A percentile compares a stretch with the other conserved stretches of the same genome.
These are phyloP conservation scores for Hanseniaspora sp. DNA, from an alignment of 1,139 yeast species.

Conservation along the genomic window DNA sequence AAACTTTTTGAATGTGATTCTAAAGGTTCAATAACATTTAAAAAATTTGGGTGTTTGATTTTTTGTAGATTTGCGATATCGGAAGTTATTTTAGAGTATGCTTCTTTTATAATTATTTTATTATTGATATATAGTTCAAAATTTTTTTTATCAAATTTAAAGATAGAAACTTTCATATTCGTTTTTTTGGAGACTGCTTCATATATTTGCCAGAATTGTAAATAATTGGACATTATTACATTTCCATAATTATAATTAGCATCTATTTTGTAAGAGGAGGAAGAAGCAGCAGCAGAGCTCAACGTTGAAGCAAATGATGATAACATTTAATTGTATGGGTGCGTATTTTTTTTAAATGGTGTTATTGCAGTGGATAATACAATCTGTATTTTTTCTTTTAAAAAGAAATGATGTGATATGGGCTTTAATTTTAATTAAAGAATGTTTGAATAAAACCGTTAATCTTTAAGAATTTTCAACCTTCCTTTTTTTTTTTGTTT, in stretches of 20 bases:
- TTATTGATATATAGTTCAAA: constrained; percentile 47
- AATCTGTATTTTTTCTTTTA: neutral
- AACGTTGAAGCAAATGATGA: constrained; percentile 12
- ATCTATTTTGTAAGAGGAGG: constrained; percentile 8
- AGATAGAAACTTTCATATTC: constrained; percentile 51
- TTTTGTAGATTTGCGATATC: constrained; percentile 66
- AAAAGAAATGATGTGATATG: too few species aligned
- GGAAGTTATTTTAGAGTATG: constrained; percentile 39
- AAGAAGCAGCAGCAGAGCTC: neutral
- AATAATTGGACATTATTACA: neutral
- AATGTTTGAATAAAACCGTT: too few species aligned
- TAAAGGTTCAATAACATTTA: constrained; percentile 72
- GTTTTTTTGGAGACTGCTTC: constrained; percentile 60
- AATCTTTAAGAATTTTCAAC: too few species aligned
- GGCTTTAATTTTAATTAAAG: too few species aligned
- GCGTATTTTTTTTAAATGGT: neutral
- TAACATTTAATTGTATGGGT: neutral
- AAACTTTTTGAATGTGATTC: constrained; percentile 75
- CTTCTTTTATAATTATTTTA: constrained; percentile 32
- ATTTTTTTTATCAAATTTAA: constrained; percentile 74
- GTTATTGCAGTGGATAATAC: neutral
- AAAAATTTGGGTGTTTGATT: constrained; percentile 76
- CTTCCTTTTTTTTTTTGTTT: too few species aligned
- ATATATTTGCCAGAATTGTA: constrained; percentile 68
- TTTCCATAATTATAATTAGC: constrained; percentile 2